Evolutionary conservation across 2,329 filamentous ascomycete genomes (phyloP), one percentile per base, ranked within the genome.

Genomic region (Trichoderma aggressivum): DNA sequence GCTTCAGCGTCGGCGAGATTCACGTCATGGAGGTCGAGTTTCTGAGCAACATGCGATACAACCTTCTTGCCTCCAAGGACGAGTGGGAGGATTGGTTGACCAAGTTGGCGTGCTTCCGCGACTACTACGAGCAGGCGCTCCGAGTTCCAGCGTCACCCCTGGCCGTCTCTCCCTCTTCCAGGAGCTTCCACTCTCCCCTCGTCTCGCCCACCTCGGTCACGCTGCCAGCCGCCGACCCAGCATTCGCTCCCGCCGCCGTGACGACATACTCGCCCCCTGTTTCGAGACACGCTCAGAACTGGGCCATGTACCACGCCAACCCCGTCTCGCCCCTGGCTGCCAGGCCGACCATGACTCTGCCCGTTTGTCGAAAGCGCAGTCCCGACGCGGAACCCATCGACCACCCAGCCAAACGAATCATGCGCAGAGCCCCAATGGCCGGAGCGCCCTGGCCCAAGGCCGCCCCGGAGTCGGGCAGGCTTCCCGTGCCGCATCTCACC

Each of bases 1-100:
- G 93, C 58, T 97, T 99, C 73, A 90, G 93, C 1, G 95, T 98
- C 14, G 90, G 92, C 72, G 96, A 99, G 81, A 97, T 99, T 65
- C 96, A 99, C 80, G 92, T 98, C 58, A 99, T 99, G 96, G 96
- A 99, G 80, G 96, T 99, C n/a, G 96, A 99, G 80, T 99, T 99
- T 77, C 85, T 99, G 74, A 98, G 95, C 85, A 98, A 98, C 81
- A 97, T 99, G 91, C 90, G 95, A 77, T 99, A 98, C 82, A 94
- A 93, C 76, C 85, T 99, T 8, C 90, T 95, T 79, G 94, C 93
- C 4, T 97, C 94, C 4, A 91, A 94, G 78, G 87, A 90, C 67
- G 89, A 97, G 79, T 99, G 96, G 96, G 87, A 90, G 62, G 87
- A 90, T 68, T 98, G 96, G 96, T 90, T 98, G 77, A 84, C 86